Conservation (phyloP, 1,284 basidiomycete genomes). For the Fomitiporia mediterranea region DNA sequence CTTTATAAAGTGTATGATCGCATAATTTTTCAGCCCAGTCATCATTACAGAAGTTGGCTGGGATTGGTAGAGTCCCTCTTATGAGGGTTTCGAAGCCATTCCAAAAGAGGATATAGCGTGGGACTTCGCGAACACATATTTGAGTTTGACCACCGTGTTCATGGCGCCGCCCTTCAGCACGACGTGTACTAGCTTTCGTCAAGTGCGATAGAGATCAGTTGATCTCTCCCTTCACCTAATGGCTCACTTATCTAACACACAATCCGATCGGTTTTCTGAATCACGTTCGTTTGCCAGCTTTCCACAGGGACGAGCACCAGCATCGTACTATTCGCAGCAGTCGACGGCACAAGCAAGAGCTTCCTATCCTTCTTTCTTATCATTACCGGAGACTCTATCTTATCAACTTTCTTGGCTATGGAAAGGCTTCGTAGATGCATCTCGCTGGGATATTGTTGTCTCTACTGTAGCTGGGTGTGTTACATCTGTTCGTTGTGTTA, state of each 20-base stretch:
- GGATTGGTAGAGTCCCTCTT: too few relatives aligned
- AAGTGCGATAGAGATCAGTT: neutral
- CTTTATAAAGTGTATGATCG: too few relatives aligned
- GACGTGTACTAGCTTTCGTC: neutral
- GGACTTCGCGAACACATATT: neutral
- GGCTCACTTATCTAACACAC: neutral
- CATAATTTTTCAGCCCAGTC: too few relatives aligned
- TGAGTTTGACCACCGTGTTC: neutral
- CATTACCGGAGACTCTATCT: constrained; percentile 51
- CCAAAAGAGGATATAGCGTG: too few relatives aligned
- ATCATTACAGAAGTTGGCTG: too few relatives aligned
- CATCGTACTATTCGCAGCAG: neutral
- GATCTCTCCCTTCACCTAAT: too few relatives aligned
- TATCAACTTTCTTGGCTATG: constrained; percentile 56
- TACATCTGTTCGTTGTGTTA: constrained; percentile 1
- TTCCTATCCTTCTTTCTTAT: constrained; percentile 29
- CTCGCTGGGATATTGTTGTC: constrained; percentile 63
- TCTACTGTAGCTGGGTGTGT: constrained; percentile 45
- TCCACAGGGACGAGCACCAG: neutral
- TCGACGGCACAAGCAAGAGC: constrained; percentile 3
- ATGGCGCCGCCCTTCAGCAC: neutral
- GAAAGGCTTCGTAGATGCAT: constrained; percentile 63
- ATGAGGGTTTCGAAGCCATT: too few relatives aligned
- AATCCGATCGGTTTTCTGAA: neutral
- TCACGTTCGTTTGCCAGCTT: neutral